Percentiles rank a stretch among this genome's conserved stretches.
These are phyloP conservation scores for Chlorella sp. DNA, from an alignment of 139 green algal species.

Conservation along the genomic window DNA sequence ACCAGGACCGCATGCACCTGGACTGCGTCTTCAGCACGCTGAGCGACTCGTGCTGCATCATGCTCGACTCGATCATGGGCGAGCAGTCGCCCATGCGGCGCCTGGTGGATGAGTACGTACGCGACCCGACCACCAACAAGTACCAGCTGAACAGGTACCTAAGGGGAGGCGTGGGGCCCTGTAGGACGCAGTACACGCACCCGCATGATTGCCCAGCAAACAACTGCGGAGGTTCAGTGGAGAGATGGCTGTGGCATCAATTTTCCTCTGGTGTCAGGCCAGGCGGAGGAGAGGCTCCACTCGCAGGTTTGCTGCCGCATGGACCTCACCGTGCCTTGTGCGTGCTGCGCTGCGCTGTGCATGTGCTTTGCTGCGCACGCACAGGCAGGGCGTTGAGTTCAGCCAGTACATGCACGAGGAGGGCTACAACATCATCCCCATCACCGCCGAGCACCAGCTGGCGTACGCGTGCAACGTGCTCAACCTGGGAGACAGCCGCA, in stretches of 20 bases:
- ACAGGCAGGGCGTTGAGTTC: constrained; percentile 78
- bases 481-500: constrained; percentile 57
- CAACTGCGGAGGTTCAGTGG: no score
- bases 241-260: no score
- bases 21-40: constrained; percentile 92
- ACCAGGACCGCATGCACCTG: constrained; percentile 94
- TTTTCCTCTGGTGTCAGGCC: no score
- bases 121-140: constrained; percentile 32
- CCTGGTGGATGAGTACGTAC: constrained; percentile 66
- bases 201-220: no score
- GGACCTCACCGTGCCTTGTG: no score
- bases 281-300: no score
- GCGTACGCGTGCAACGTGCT: constrained; percentile 83
- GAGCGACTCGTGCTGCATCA: constrained; percentile 75
- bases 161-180: no score
- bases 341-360: no score
- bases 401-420: constrained; percentile 65
- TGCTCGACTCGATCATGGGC: constrained; percentile 87
- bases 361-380: no score
- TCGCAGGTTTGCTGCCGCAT: no score
- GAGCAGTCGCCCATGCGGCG: constrained; percentile 54
- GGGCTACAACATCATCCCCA: constrained; percentile 89
- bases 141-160: constrained; percentile 43
- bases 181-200: no score
- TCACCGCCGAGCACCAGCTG: constrained; percentile 80